Percentiles rank a stretch among this genome's conserved stretches.
phyloP scores from a whole-genome alignment of 2,329 filamentous ascomycete genomes.

The Coleophoma cylindrospora region DNA sequence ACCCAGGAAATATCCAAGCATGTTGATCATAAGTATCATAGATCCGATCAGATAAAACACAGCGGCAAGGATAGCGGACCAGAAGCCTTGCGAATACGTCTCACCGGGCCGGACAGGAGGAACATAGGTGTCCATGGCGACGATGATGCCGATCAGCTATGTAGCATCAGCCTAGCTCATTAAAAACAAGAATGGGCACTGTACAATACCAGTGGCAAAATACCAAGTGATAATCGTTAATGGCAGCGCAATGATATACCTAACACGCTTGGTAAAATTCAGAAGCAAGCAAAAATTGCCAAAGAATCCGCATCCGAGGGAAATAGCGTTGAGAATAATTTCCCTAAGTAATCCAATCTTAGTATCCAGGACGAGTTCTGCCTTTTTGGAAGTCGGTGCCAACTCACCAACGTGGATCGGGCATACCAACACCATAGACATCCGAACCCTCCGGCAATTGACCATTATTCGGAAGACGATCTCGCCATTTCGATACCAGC shows the following conservation, averaged over 20 bases:
- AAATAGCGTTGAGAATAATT: constrained; percentile 58
- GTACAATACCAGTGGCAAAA: constrained; percentile 51
- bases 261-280: constrained; percentile 62
- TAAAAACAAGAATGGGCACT: constrained; percentile 53
- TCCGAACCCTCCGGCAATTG: constrained; percentile 37
- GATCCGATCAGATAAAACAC: constrained; percentile 57
- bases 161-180: no score
- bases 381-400: no score
- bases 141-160: constrained; percentile 52
- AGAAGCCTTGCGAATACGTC: constrained; percentile 63
- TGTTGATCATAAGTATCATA: constrained; percentile 61
- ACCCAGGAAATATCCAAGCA: constrained; percentile 63
- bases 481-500: constrained; percentile 59
- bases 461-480: constrained; percentile 40
- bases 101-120: constrained; percentile 37
- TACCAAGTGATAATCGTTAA: constrained; percentile 65
- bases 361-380: no score
- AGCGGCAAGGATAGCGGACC: constrained; percentile 63
- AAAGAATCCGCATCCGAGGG: constrained; percentile 57
- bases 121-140: constrained; percentile 49
- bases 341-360: constrained; percentile 32
- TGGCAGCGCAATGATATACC: constrained; percentile 65
- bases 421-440: constrained; percentile 44
- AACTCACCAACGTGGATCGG: constrained; percentile 56
- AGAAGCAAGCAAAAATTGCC: constrained; percentile 65